phyloP scores from a whole-genome alignment of 2,329 filamentous ascomycete species.

The Colletotrichum chrysophilum region DNA sequence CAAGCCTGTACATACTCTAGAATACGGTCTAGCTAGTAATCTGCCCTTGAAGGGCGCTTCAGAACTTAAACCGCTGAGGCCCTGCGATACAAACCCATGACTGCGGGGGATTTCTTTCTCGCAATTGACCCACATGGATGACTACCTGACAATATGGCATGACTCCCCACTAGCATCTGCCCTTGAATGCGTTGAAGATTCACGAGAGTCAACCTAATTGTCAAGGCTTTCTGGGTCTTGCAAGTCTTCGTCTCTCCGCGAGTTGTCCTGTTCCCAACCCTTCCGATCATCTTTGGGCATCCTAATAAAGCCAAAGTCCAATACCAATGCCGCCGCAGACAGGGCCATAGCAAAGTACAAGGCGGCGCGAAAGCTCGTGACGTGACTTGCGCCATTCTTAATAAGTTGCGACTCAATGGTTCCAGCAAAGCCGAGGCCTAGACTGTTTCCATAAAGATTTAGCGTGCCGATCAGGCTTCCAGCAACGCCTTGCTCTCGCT shows the following conservation, averaged over 20 bases:
- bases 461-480: not conserved
- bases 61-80: not conserved
- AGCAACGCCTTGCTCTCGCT: slow-evolving; percentile 53
- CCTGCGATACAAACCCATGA: not conserved
- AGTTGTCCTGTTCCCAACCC: not conserved
- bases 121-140: not conserved
- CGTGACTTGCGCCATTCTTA: not conserved
- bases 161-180: not conserved
- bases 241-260: not conserved
- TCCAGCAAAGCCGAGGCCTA: not conserved
- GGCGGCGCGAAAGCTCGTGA: not conserved
- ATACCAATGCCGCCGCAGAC: not conserved
- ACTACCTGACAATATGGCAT: not conserved
- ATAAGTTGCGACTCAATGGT: not conserved
- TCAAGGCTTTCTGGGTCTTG: not conserved
- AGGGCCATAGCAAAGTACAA: not conserved
- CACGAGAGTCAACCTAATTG: not conserved
- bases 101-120: not conserved
- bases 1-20: not conserved
- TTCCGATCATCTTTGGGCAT: not conserved
- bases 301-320: not conserved
- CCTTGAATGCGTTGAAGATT: not conserved
- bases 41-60: not conserved
- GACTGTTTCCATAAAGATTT: not conserved
- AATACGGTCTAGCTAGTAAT: not conserved